A percentile compares a stretch with the other conserved stretches of the same genome.
phyloP scores from a whole-genome alignment of 805 yeast genomes.

The Lipomyces yamanashiensis region DNA sequence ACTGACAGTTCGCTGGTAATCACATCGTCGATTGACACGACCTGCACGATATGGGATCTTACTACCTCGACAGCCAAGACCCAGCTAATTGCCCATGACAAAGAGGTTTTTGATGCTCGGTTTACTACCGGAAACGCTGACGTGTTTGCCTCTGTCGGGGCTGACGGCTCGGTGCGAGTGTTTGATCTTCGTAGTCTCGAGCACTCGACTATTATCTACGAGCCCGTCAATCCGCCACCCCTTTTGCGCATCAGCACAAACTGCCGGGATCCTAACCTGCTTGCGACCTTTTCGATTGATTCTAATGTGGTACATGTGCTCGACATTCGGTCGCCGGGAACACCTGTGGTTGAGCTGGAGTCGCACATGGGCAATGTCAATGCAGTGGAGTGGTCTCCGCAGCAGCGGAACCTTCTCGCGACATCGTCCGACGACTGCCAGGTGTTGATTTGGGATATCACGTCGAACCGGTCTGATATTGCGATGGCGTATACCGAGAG shows the following conservation, averaged over 20 bases:
- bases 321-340: conserved; percentile 87
- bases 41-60: conserved; percentile 96
- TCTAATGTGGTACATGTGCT: conserved; percentile 68
- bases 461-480: conserved; percentile 24
- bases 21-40: conserved; percentile 90
- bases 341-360: conserved; percentile 70
- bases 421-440: conserved; percentile 69
- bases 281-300: conserved; percentile 81
- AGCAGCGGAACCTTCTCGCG: conserved; percentile 62
- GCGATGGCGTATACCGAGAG: conserved; percentile 61
- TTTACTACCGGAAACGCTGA: conserved; percentile 74
- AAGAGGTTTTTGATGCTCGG: conserved; percentile 90
- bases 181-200: conserved; percentile 81
- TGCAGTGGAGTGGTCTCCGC: conserved; percentile 83
- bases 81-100: conserved; percentile 94
- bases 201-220: conserved; percentile 93
- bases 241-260: conserved; percentile 77
- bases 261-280: conserved; percentile 75
- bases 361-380: conserved; percentile 74
- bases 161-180: conserved; percentile 91
- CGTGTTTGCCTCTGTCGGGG: conserved; percentile 89
- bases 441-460: conserved; percentile 64
- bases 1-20: conserved; percentile 71
- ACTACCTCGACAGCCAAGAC: conserved; percentile 74
- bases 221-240: conserved; percentile 58